A percentile compares a stretch with the other conserved stretches of the same genome.
These are phyloP conservation scores for Isatis tinctoria DNA, from an alignment of 345 rosid genomes.

Conservation along the genomic window DNA sequence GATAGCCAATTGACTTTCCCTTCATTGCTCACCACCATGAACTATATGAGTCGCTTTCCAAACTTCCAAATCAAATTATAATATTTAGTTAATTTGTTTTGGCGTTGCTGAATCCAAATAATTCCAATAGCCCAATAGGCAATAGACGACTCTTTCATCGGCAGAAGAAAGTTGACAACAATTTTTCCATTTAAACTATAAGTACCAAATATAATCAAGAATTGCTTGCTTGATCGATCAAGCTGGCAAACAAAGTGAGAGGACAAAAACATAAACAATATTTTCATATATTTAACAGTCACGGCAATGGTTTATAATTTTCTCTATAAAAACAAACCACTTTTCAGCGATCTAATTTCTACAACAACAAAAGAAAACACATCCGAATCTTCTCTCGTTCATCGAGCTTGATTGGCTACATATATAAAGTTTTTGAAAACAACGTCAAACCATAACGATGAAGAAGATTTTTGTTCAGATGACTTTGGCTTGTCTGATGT, in stretches of 20 bases:
- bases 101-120: neutral
- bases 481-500: constrained; percentile 3
- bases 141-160: neutral
- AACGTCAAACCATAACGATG: neutral
- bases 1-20: neutral
- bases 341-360: neutral
- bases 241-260: neutral
- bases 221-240: neutral
- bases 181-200: neutral
- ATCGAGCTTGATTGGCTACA: neutral
- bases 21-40: neutral
- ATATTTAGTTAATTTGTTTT: neutral
- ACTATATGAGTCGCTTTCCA: neutral
- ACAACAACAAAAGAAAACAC: neutral
- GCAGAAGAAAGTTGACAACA: neutral
- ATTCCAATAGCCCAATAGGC: neutral
- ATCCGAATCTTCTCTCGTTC: neutral
- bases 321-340: constrained; percentile 4
- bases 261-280: neutral
- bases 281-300: neutral
- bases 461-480: neutral
- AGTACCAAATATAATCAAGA: neutral
- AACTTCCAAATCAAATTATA: neutral
- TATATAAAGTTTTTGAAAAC: neutral
- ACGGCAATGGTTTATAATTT: neutral